Percentiles rank a stretch among this genome's conserved stretches.
Conservation (phyloP, 2,329 filamentous ascomycete species). For the Pleochaeta shiraiana region DNA sequence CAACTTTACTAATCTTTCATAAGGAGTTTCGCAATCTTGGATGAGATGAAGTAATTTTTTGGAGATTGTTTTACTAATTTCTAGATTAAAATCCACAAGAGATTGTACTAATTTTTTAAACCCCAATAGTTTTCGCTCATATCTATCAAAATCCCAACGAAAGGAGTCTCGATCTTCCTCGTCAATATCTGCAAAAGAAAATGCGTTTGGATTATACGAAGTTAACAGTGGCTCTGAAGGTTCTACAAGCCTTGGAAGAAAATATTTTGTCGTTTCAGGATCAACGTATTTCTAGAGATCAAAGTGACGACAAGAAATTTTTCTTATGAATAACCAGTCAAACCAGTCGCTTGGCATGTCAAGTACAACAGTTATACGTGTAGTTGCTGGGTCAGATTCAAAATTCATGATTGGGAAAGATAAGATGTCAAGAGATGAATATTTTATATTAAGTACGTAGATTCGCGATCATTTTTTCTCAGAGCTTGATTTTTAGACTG, state of each 20-base stretch:
- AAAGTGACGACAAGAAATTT: neutral
- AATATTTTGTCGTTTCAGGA: neutral
- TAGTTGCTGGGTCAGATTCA: neutral
- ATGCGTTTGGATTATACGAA: neutral
- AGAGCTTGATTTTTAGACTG: too few relatives aligned
- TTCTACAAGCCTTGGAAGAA: neutral
- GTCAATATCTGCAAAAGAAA: neutral
- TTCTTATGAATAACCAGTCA: neutral
- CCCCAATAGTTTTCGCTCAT: neutral
- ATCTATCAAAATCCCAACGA: neutral
- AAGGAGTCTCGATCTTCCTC: neutral
- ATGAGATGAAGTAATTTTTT: neutral
- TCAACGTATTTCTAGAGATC: neutral
- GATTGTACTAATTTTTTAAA: neutral
- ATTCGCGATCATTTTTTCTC: too few relatives aligned
- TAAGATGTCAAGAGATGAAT: neutral
- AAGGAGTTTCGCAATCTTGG: neutral
- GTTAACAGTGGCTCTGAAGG: neutral
- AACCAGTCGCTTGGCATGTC: neutral
- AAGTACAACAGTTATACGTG: neutral
- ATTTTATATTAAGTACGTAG: neutral
- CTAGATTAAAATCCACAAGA: neutral
- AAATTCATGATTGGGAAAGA: neutral
- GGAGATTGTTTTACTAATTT: neutral
- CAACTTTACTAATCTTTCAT: neutral